These are phyloP conservation scores for Fraxinus greggii DNA, from an alignment of 305 asterid genomes.

Conservation along the genomic window DNA sequence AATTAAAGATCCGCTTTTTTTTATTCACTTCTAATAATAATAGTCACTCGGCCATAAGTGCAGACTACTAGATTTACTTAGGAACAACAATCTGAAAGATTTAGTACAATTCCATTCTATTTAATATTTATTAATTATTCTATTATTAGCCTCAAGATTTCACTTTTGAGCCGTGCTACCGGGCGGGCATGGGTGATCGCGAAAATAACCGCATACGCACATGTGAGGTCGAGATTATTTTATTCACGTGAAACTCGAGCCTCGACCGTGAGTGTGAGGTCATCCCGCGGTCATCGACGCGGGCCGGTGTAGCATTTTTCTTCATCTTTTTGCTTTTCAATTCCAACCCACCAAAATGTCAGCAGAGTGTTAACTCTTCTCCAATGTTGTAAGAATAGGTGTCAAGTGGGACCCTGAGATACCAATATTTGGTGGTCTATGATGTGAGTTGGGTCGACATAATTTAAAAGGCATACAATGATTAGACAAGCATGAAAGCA, in stretches of 20 bases:
- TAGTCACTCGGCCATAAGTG: not conserved
- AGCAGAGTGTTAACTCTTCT: not conserved
- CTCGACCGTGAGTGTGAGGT: no score
- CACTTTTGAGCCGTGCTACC: no score
- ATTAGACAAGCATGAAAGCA: not conserved
- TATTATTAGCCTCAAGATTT: not conserved
- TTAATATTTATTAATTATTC: not conserved
- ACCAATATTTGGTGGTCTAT: not conserved
- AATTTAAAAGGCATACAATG: not conserved
- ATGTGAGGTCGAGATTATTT: no score
- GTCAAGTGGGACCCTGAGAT: not conserved
- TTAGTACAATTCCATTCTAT: not conserved
- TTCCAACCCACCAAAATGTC: not conserved
- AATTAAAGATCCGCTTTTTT: not conserved
- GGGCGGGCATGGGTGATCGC: no score
- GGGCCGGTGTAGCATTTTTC: no score
- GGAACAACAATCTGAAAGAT: not conserved
- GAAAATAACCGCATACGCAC: no score
- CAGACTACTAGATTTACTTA: not conserved
- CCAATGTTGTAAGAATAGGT: not conserved
- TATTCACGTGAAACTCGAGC: no score
- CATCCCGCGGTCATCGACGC: no score
- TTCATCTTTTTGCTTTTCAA: no score
- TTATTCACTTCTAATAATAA: not conserved
- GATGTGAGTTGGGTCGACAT: not conserved